Evolutionary conservation across 768 basidiomycete species (phyloP), one percentile per base, ranked within the genome.

Genomic region (Hypholoma fasciculare): DNA sequence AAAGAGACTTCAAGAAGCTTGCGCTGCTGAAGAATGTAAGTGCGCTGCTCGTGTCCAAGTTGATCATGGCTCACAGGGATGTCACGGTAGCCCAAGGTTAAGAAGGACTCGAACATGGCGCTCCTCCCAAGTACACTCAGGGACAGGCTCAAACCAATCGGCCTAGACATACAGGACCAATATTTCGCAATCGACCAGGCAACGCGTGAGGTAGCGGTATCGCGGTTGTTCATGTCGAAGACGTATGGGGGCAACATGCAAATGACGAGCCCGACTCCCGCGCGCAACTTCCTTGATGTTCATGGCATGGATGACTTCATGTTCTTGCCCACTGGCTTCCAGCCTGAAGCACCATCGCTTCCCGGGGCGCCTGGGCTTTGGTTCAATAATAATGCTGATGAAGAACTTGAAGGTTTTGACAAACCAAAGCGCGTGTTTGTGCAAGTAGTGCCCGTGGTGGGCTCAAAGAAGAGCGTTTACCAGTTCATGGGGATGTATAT

Each of bases 191-290:
- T 76, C 19, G 54, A 66, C 13, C 66, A 63, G 34, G 49, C 40
- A 4, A 66, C 62, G 3, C 63, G 63, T 8, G 68, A 76, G 27
- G 55, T 63, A 26, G 68, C 65, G 1, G 70, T 75, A 2, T 57
- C 63, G 0, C 72, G 75, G 0, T 19, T 48, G 1, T 69, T 76
- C 50, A 65, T 77, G 49, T 66, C 68, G 1, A 7, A 58, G 2
- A 57, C 58, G 1, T 79, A 73, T 54, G 77, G 76, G 14, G 77
- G 78, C 0, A 74, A 65, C 56, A 27, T 60, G 7, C 71, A 73
- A 48, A 63, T 57, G 1, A 70, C 69, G 0, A 65, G 60, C 44
- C 76, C 75, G 0, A 44, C 14, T 0, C 72, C 71, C 12, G 39
- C 51, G 3, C 17, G 52, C 1, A 38, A 59, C 0, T 63, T 60